Evolutionary conservation across 495 filamentous ascomycete species (phyloP), one percentile per base, ranked within the genome.

Genomic region (Thermothielavioides terrestris): DNA sequence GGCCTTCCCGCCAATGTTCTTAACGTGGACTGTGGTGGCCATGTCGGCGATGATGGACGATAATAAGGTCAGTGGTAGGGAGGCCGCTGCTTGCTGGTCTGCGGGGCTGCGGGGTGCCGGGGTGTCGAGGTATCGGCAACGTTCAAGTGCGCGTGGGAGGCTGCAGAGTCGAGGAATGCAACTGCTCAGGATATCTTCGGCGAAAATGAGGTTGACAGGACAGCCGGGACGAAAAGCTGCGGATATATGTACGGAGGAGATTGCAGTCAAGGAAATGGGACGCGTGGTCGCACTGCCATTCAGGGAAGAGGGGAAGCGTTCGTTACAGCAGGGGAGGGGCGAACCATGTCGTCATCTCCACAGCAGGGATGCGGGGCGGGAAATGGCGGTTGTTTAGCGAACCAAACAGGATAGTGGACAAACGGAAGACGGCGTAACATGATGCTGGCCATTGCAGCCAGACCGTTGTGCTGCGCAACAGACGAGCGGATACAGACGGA

Each of bases 1-100:
- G 40, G 90, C 95, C 54, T 80, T 61, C 49, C 74, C 61, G 53
- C 84, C 78, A 70, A 98, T 96, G 71, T 90, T 89, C 71, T 88
- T 85, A 54, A 91, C 76, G 52, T 72, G 42, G 30, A 78, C 75
- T 37, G 55, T 71, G 50, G 49, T 58, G 26, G 60, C 31, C 49
- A 66, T 64, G 22, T 17, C 66, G 51, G 15, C 34, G 8, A 44
- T 15, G 43, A 28, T 44, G 38, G 38, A 25, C 27, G 30, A 14
- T 38, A 30, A 32, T 45, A n/a, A n/a, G n/a, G n/a, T n/a, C n/a
- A n/a, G n/a, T n/a, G n/a, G n/a, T n/a, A n/a, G n/a, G n/a, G n/a
- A n/a, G n/a, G n/a, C n/a, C n/a, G n/a, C n/a, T 51, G 41, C 41
- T 52, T 47, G 45, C 12, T 49, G 41, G 17, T 34, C 15, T 30